Conservation (phyloP, 805 yeast genomes). For the Sugiyamaella qingdaonensis region DNA sequence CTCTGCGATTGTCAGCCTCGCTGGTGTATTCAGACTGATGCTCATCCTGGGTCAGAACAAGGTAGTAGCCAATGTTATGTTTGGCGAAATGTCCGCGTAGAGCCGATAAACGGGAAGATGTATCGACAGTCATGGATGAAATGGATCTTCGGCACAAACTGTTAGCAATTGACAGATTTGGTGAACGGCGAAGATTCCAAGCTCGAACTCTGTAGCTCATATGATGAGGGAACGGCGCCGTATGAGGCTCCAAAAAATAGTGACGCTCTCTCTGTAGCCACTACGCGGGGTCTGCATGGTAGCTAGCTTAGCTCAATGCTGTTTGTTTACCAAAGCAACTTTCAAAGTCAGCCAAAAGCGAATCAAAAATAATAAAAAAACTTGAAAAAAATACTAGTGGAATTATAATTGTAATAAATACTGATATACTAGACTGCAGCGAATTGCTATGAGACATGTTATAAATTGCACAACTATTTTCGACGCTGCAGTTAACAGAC, state of each 20-base stretch:
- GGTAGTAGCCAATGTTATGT: slow-evolving; percentile 64
- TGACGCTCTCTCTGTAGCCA: too few species aligned
- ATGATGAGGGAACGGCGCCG: background rate
- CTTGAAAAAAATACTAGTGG: too few species aligned
- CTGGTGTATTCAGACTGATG: slow-evolving; percentile 91
- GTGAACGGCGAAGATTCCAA: slow-evolving; percentile 13
- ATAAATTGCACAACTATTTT: too few species aligned
- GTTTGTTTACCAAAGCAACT: too few species aligned
- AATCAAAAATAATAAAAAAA: too few species aligned
- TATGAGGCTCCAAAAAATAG: background rate
- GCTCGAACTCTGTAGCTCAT: slow-evolving; percentile 18
- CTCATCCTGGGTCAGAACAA: slow-evolving; percentile 84
- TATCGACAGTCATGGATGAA: slow-evolving; percentile 7
- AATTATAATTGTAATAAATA: background rate
- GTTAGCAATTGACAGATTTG: background rate
- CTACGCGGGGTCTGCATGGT: too few species aligned
- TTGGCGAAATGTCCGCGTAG: slow-evolving; percentile 63
- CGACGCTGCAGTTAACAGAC: too few species aligned
- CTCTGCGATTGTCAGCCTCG: slow-evolving; percentile 74
- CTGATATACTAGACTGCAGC: background rate
- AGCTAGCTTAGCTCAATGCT: too few species aligned
- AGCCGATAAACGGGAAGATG: slow-evolving; percentile 45
- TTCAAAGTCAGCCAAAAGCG: too few species aligned
- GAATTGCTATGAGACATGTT: too few species aligned
- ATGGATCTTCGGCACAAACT: background rate